Evolutionary conservation across 2,329 filamentous ascomycete species (phyloP).

Genomic region (Pestalotiopsis sp.): DNA sequence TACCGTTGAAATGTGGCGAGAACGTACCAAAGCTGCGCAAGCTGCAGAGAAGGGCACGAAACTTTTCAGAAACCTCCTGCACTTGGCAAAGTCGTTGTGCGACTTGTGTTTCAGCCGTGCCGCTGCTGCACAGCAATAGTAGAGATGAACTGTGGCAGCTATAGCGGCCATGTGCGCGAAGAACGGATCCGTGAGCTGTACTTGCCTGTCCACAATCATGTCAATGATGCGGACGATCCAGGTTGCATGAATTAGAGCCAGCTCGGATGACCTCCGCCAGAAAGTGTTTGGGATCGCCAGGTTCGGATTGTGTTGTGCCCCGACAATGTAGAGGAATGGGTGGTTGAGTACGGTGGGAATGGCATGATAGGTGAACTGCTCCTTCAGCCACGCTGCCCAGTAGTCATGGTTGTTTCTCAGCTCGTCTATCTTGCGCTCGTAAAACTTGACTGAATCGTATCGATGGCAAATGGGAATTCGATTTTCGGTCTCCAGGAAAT

Average conservation of each 20-base stretch:
- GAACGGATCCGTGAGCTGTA: slow-evolving; percentile 50
- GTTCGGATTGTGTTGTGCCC: slow-evolving; percentile 51
- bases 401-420: slow-evolving; percentile 44
- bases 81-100: slow-evolving; percentile 51
- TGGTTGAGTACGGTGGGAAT: slow-evolving; percentile 53
- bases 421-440: slow-evolving; percentile 47
- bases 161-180: slow-evolving; percentile 52
- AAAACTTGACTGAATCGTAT: slow-evolving; percentile 53
- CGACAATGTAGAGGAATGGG: slow-evolving; percentile 53
- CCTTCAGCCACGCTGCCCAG: slow-evolving; percentile 52
- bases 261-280: slow-evolving; percentile 51
- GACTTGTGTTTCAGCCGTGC: slow-evolving; percentile 50
- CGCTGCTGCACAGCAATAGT: slow-evolving; percentile 52
- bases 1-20: neutral
- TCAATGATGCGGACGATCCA: slow-evolving; percentile 56
- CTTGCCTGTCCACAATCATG: slow-evolving; percentile 51
- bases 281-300: slow-evolving; percentile 54
- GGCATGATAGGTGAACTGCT: slow-evolving; percentile 53
- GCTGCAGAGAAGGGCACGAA: slow-evolving; percentile 48
- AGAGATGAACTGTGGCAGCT: slow-evolving; percentile 53
- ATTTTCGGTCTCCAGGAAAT: slow-evolving; percentile 52
- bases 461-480: slow-evolving; percentile 49
- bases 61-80: slow-evolving; percentile 46
- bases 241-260: slow-evolving; percentile 51
- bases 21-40: slow-evolving; percentile 44